Conservation (phyloP, 768 basidiomycete species). For the Trametes sanguinea region DNA sequence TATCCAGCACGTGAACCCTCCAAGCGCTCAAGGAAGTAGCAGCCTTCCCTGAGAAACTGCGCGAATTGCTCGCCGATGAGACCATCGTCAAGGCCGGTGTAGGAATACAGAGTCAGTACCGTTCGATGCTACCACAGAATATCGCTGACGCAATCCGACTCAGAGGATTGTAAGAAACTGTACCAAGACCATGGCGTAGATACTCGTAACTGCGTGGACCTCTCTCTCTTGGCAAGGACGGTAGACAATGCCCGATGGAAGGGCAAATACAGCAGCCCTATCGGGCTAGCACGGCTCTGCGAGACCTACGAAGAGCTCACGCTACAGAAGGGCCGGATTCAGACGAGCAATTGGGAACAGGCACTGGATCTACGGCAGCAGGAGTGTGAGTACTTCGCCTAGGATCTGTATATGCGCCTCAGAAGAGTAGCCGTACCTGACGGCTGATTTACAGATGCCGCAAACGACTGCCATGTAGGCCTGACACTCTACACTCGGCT, state of each 20-base stretch:
- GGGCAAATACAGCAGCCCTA: constrained; percentile 58
- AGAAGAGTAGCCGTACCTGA: not conserved
- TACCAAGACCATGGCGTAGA: constrained; percentile 46
- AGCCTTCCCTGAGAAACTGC: constrained; percentile 40
- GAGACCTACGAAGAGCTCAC: constrained; percentile 56
- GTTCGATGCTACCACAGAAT: not conserved
- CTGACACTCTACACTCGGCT: constrained; percentile 54
- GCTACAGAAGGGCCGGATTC: constrained; percentile 60
- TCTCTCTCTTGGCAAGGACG: constrained; percentile 66
- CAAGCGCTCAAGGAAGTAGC: not conserved
- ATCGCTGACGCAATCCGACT: not conserved
- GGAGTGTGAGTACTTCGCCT: constrained; percentile 53
- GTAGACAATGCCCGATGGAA: constrained; percentile 75
- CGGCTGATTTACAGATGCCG: constrained; percentile 52
- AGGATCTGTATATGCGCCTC: not conserved
- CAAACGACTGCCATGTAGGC: constrained; percentile 71
- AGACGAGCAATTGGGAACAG: constrained; percentile 71
- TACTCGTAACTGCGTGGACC: constrained; percentile 61
- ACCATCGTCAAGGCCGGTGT: constrained; percentile 70
- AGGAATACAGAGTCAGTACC: constrained; percentile 60
- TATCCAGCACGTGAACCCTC: not conserved
- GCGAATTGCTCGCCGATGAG: constrained; percentile 52
- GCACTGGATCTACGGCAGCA: constrained; percentile 47
- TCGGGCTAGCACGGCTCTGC: constrained; percentile 68
- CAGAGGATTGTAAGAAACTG: constrained; percentile 72